A percentile compares a stretch with the other conserved stretches of the same genome.
These are phyloP conservation scores for Pestalotiopsis sp. DNA, from an alignment of 2,329 filamentous ascomycete species.

Conservation along the genomic window DNA sequence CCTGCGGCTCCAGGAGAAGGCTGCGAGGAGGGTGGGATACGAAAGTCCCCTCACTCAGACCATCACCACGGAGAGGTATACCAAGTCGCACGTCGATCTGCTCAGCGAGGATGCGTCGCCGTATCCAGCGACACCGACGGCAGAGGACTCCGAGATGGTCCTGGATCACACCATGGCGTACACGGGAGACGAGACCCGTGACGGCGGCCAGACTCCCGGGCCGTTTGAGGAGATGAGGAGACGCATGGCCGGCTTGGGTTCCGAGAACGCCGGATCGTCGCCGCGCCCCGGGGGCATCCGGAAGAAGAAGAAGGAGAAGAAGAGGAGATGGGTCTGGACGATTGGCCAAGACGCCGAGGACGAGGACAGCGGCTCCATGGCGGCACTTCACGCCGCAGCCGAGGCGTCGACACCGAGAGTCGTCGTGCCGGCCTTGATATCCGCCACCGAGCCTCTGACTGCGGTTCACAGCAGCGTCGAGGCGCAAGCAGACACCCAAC, in stretches of 20 bases:
- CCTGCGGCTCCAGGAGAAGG: slow-evolving; percentile 55
- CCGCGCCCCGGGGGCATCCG: slow-evolving; percentile 45
- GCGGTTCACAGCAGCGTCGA: slow-evolving; percentile 38
- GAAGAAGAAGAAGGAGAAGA: slow-evolving; percentile 63
- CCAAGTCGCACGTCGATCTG: slow-evolving; percentile 65
- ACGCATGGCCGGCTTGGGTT: slow-evolving; percentile 52
- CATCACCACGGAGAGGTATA: slow-evolving; percentile 65
- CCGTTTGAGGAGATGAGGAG: slow-evolving; percentile 66
- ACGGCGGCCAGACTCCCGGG: slow-evolving; percentile 64
- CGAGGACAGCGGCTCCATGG: slow-evolving; percentile 44
- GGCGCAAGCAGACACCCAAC: slow-evolving; percentile 28
- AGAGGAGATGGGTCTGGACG: slow-evolving; percentile 68
- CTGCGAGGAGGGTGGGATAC: slow-evolving; percentile 61
- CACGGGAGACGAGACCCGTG: slow-evolving; percentile 55
- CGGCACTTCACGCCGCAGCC: slow-evolving; percentile 38
- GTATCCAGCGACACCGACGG: slow-evolving; percentile 40
- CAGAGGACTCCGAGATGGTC: slow-evolving; percentile 40
- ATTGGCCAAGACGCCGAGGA: slow-evolving; percentile 55
- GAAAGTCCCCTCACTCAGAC: slow-evolving; percentile 65
- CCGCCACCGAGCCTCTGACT: slow-evolving; percentile 23
- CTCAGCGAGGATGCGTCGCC: slow-evolving; percentile 60
- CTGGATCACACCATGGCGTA: slow-evolving; percentile 56
- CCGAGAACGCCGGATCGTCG: slow-evolving; percentile 44
- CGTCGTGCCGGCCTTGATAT: slow-evolving; percentile 15
- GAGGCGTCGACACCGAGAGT: slow-evolving; percentile 23